Conservation (phyloP, 2,329 filamentous ascomycete species). For the Myriosclerotinia scirpicola region DNA sequence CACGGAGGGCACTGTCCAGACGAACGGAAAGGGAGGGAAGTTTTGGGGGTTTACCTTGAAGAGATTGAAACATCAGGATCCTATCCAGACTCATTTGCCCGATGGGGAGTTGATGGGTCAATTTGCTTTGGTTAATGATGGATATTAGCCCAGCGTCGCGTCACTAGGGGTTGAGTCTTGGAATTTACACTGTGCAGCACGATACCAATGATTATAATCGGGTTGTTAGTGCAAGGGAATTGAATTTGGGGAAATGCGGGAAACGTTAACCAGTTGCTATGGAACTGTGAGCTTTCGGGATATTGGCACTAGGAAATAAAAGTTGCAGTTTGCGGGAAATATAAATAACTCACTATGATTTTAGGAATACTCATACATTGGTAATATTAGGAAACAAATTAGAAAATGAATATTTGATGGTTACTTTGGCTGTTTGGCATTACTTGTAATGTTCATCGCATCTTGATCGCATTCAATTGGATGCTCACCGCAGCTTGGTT, state of each 20-base stretch:
- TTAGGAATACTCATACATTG: no score
- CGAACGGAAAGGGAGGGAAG: background rate
- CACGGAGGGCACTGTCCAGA: no score
- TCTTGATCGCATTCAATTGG: no score
- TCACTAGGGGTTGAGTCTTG: no score
- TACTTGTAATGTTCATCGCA: no score
- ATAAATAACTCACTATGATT: background rate
- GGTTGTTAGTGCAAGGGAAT: background rate
- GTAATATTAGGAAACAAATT: no score
- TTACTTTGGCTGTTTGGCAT: no score
- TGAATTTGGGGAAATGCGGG: background rate
- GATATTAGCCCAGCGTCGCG: background rate
- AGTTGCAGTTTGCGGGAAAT: background rate
- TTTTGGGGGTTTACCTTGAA: background rate
- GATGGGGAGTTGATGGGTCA: no score
- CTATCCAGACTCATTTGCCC: background rate
- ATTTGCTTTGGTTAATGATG: conserved; percentile 8
- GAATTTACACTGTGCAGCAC: background rate
- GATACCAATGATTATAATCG: background rate
- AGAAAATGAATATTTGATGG: no score
- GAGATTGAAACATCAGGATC: background rate
- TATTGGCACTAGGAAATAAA: background rate
- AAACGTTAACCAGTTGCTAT: background rate
- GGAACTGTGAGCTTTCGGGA: background rate
- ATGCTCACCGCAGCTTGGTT: no score